Evolutionary conservation across 352 stramenopile species (phyloP), one percentile per base, ranked within the genome.

Genomic region (Globisporangium nunn): DNA sequence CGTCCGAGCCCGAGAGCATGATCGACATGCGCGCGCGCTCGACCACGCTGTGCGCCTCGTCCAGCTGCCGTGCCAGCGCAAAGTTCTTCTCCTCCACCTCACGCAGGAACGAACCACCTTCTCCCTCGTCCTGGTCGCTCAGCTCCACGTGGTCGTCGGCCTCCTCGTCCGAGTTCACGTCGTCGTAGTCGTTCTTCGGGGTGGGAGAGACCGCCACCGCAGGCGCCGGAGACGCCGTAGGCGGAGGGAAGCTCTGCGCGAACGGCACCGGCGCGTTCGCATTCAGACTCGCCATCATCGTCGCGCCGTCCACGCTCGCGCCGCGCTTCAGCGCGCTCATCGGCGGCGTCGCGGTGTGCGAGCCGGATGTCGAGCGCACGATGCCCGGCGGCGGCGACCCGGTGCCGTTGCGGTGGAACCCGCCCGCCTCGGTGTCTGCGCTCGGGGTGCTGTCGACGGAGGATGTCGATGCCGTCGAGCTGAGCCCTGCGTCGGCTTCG

Each of bases 51-150:
- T 94, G 84, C 12, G 82, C 82, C 56, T 91, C 78, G 58, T 85
- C 78, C 48, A 94, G 71, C 65, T 94, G 81, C 44, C 81, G 77
- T 43, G 84, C 84, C 50, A 94, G 59, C 41, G 81, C 82, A 77
- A 92, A 86, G 74, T 94, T 94, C 66, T 87, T 85, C 56, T 94
- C 81, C 52, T 92, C 80, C 41, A 87, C 68, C 44, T 88, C 82
- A 10, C 82, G 78, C 30, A 93, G 66, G 51, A 90, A 72, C 15
- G 57, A 47, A 17, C 57, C 52, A 28, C 55, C 55, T 35, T 85
- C 55, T 35, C 85, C 68, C 30, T 85, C 70, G 18, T 92, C 84
- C 41, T 59, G 66, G 52, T 92, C 84, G 43, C 66, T 83, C 69
- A 88, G 66, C 39, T 79, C 68, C 55, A 92, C 78, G 5, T 88